Evolutionary conservation across 257 asterid genomes (phyloP), one percentile per base, ranked within the genome.

Genomic region (Asclepias syriaca): DNA sequence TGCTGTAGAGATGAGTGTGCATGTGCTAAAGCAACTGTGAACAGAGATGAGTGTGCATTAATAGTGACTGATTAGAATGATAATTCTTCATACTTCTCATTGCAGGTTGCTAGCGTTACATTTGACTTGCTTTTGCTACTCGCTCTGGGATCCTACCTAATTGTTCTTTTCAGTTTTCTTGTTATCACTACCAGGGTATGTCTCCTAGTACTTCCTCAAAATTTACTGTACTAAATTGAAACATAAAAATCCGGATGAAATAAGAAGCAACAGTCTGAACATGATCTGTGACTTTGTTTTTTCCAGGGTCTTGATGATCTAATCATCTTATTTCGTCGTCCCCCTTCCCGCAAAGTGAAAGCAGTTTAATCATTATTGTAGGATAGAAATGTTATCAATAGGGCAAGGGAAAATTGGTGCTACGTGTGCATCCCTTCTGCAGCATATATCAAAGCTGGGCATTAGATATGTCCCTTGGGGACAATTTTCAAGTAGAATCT

Each of bases 251-350:
- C 67, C 0, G 29, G 50, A 22, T 59, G 16, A 22, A 56, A 43
- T 21, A 7, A 51, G 32, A 51, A 68, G 27, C 24, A 10, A 3
- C 37, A n/a, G 71, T 69, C 63, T 70, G 65, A 69, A 29, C 63
- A 70, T 19, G 57, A 34, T 65, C 48, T 68, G 32, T 21, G 53
- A 60, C 66, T 27, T 72, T 74, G 72, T 67, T 74, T 58, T 43
- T 50, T n/a, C 74, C 96, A 93, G 98, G 98, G 97, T 65, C 88
- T 93, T 55, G 98, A 93, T 66, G 97, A 93, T 83, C 89, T 93
- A 50, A 93, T 93, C 84, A 86, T 88, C 71, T 79, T 93, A 69
- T 90, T 93, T 81, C 97, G 98, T 56, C 97, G 97, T 0, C 98
- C 97, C 69, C 83, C 96, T 57, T 89, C 95, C 21, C 95, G 96